A percentile compares a stretch with the other conserved stretches of the same genome.
phyloP scores from a whole-genome alignment of 2,329 filamentous ascomycete genomes.

The Fusarium dimerum region DNA sequence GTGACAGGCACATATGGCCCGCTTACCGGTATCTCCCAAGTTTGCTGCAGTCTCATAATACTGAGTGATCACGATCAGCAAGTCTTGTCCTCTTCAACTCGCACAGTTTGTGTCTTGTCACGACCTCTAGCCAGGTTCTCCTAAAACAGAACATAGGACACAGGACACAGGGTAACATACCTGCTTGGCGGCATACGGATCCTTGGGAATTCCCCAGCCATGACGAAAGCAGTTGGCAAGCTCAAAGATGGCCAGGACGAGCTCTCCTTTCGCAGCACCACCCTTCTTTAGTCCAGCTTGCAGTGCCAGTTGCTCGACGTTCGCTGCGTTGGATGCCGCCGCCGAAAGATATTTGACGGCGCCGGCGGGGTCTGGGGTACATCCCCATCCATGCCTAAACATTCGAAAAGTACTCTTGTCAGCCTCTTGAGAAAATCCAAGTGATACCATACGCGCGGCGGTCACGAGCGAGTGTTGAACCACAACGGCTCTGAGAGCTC shows the following conservation, averaged over 20 bases:
- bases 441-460: constrained; percentile 3
- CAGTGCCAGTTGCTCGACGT: constrained; percentile 82
- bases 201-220: constrained; percentile 88
- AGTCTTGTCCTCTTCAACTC: neutral
- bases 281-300: constrained; percentile 88
- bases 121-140: neutral
- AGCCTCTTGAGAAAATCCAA: constrained; percentile 11
- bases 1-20: constrained; percentile 4
- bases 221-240: constrained; percentile 90
- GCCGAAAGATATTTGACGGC: constrained; percentile 84
- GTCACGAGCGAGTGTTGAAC: neutral
- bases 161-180: constrained; percentile 39
- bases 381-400: constrained; percentile 88
- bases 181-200: constrained; percentile 80
- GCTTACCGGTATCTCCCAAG: constrained; percentile 78
- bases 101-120: neutral
- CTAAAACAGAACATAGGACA: no score
- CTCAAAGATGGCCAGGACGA: constrained; percentile 95
- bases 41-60: constrained; percentile 99
- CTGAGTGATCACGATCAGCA: constrained; percentile 42
- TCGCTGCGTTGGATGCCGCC: constrained; percentile 86
- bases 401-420: constrained; percentile 8
- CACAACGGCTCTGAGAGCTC: neutral
- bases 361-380: constrained; percentile 66
- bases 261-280: constrained; percentile 91